Evolutionary conservation across 2,329 filamentous ascomycete genomes (phyloP).

Genomic region (Harringtonia aguacate): DNA sequence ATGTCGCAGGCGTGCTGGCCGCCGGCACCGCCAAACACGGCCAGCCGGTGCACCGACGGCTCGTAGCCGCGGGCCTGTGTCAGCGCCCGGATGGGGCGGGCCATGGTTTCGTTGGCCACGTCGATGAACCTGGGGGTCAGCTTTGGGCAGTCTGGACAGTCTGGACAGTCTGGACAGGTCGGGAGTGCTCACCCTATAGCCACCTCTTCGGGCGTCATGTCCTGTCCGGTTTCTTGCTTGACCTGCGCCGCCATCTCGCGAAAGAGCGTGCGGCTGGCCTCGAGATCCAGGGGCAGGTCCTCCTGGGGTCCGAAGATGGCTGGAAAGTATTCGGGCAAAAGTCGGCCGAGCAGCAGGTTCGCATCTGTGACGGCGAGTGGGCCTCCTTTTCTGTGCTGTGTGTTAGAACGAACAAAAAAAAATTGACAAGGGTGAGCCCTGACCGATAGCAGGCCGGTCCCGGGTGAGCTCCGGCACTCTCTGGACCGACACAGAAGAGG

Average conservation of each 20-base stretch:
- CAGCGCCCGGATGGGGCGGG: constrained; percentile 74
- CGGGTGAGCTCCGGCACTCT: constrained; percentile 70
- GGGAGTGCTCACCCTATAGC: too few relatives aligned
- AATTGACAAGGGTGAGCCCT: too few relatives aligned
- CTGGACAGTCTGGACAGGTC: too few relatives aligned
- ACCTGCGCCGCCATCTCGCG: constrained; percentile 28
- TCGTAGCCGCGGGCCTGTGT: constrained; percentile 92
- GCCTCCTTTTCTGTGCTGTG: too few relatives aligned
- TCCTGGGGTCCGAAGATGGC: constrained; percentile 59
- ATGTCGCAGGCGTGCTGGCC: constrained; percentile 86
- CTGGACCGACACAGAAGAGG: constrained; percentile 64
- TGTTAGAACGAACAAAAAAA: too few relatives aligned
- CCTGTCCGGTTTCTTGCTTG: constrained; percentile 54
- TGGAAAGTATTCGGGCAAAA: constrained; percentile 48
- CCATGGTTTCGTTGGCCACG: constrained; percentile 86
- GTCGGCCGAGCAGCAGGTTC: constrained; percentile 51
- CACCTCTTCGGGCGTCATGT: constrained; percentile 53
- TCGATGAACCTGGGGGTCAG: constrained; percentile 84
- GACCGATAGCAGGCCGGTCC: constrained; percentile 56
- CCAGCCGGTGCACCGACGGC: constrained; percentile 77
- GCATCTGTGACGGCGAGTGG: constrained; percentile 58
- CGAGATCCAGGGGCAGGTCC: constrained; percentile 32
- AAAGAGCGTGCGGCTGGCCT: background rate
- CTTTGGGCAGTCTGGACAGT: too few relatives aligned
- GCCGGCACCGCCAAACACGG: constrained; percentile 84